Evolutionary conservation across 2,329 filamentous ascomycete genomes (phyloP), one percentile per base, ranked within the genome.

Genomic region (Diatrype stigma): DNA sequence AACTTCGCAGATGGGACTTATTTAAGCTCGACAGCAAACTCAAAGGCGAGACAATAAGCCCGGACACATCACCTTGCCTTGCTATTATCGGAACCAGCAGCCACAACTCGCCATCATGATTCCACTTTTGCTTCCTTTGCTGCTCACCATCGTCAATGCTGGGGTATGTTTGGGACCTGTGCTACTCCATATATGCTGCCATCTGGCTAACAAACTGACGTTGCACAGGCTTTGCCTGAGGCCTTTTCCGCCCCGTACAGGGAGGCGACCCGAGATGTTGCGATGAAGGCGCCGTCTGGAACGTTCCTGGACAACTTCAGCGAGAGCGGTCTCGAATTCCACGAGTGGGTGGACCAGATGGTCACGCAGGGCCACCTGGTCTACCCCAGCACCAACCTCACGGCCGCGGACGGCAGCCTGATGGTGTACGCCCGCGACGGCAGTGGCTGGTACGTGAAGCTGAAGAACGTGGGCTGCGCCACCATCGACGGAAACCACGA

Each of bases 321-420:
- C 17, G 28, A 47, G 28, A 47, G 45, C 35, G 45, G 16, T 21
- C 45, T 47, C 45, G 32, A 47, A 5, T 47, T 47, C 28, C 28
- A 47, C 45, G 4, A 35, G 11, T 47, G 45, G 45, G 17, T 47
- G 3, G 45, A 17, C 12, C 8, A 28, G 7, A 47, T 47, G 45
- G 30, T 47, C 28, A 28, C 37, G n/a, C 11, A 47, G 17, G 45
- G 45, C 30, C 45, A 47, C 19, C 30, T 46, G n/a, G 30, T 12
- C 21, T 26, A 34, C 21, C 26, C n/a, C n/a, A n/a, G 26, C 6
- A 16, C 45, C 26, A 47, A 47, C 32, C 11, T 47, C 17, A 35
- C 45, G 26, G 34, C 6, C 45, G 45, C 45, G 26, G 34, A 35
- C 45, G 45, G 37, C 45, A 19, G 45, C 45, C 45, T 47, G 17